Percentiles rank a stretch among this genome's conserved stretches.
Conservation (phyloP, 495 filamentous ascomycete species). For the Neurospora sublineolata region DNA sequence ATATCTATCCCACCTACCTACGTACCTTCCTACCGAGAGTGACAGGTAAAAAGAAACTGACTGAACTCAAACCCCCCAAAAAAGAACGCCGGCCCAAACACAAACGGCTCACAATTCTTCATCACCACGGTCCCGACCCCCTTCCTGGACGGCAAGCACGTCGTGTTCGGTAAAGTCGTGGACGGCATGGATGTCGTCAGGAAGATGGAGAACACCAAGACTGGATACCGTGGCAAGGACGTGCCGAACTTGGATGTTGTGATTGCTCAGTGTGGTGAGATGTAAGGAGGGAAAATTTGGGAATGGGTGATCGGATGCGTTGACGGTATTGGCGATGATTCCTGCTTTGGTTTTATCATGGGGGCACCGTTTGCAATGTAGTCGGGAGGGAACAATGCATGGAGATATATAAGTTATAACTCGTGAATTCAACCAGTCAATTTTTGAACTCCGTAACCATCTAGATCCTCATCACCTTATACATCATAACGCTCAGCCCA, state of each 20-base stretch:
- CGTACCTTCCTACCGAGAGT: neutral
- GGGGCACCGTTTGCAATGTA: neutral
- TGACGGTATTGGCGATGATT: neutral
- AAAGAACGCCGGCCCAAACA: constrained; percentile 84
- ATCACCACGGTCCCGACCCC: constrained; percentile 79
- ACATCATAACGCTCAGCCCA: neutral
- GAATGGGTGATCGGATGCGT: neutral
- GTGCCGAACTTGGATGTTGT: constrained; percentile 77
- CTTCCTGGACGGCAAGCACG: constrained; percentile 89
- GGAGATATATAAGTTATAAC: neutral
- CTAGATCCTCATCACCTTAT: neutral
- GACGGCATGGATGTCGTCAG: constrained; percentile 77
- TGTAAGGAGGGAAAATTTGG: constrained; percentile 38
- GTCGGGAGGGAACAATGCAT: neutral
- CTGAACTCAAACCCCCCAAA: neutral
- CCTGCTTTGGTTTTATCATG: no score
- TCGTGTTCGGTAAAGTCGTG: constrained; percentile 86
- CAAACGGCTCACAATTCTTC: constrained; percentile 96
- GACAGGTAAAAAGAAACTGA: neutral
- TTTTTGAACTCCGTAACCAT: neutral
- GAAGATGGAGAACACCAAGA: constrained; percentile 85
- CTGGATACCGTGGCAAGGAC: constrained; percentile 55
- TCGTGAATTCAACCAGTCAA: neutral
- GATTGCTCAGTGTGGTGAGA: constrained; percentile 80
- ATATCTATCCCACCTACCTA: neutral